Evolutionary conservation across 495 filamentous ascomycete genomes (phyloP).

Genomic region (Hypomontagnella submonticulosa): DNA sequence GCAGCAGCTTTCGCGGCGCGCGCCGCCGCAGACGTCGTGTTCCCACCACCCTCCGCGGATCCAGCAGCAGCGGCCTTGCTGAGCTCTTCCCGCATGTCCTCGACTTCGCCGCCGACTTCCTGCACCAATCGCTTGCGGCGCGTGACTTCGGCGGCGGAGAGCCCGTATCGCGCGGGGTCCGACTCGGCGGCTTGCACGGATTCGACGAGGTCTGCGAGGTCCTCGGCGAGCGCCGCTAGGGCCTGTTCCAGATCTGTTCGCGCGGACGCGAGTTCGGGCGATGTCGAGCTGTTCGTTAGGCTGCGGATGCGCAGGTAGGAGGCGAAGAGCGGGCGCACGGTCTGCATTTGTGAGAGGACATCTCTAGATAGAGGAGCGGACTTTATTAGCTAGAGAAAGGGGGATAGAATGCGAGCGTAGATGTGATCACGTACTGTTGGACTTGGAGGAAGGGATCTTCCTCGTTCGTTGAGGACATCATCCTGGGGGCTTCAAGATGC

Average conservation of each 20-base stretch:
- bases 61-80: slow-evolving; percentile 19
- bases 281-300: slow-evolving; percentile 65
- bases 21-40: slow-evolving; percentile 32
- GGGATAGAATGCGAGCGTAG: not conserved
- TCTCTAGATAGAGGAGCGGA: slow-evolving; percentile 66
- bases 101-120: slow-evolving; percentile 87
- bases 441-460: slow-evolving; percentile 94
- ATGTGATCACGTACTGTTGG: slow-evolving; percentile 71
- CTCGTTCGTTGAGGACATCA: slow-evolving; percentile 79
- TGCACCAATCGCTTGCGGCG: slow-evolving; percentile 84
- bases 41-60: not conserved
- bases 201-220: slow-evolving; percentile 88
- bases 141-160: slow-evolving; percentile 83
- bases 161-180: slow-evolving; percentile 88
- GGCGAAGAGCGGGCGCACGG: slow-evolving; percentile 84
- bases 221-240: slow-evolving; percentile 79
- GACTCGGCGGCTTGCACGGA: slow-evolving; percentile 88
- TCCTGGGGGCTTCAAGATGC: slow-evolving; percentile 54
- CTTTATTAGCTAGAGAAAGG: slow-evolving; percentile 14
- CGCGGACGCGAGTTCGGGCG: slow-evolving; percentile 87
- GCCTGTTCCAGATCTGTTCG: slow-evolving; percentile 82
- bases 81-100: slow-evolving; percentile 88
- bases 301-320: slow-evolving; percentile 97
- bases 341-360: slow-evolving; percentile 81
- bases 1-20: slow-evolving; percentile 46